Evolutionary conservation across 495 filamentous ascomycete species (phyloP).

Genomic region (Penicillium longicatenatum): DNA sequence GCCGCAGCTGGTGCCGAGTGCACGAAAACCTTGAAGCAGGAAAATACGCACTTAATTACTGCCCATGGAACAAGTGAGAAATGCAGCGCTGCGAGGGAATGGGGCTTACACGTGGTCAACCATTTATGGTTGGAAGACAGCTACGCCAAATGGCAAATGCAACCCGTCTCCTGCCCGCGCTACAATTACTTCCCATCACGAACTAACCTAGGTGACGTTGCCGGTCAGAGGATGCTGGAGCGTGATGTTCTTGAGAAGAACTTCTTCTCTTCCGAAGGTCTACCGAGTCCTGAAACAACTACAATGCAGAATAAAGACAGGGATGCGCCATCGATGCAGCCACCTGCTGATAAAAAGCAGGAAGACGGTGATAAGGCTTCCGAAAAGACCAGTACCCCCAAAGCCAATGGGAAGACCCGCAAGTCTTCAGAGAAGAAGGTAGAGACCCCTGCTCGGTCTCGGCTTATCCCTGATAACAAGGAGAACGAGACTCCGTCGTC

Average conservation of each 20-base stretch:
- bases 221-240: conserved; percentile 79
- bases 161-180: conserved; percentile 63
- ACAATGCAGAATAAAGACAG: conserved; percentile 41
- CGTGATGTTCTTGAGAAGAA: conserved; percentile 51
- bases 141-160: conserved; percentile 81
- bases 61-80: conserved; percentile 88
- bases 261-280: conserved; percentile 52
- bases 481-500: conserved; percentile 85
- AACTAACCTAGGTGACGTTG: conserved; percentile 90
- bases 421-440: conserved; percentile 32
- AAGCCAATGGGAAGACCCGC: conserved; percentile 30
- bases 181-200: conserved; percentile 82
- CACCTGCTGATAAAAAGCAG: conserved; percentile 19
- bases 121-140: conserved; percentile 98
- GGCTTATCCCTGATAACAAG: conserved; percentile 58
- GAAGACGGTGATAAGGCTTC: conserved; percentile 19
- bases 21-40: conserved; percentile 88
- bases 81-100: conserved; percentile 85
- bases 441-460: conserved; percentile 50
- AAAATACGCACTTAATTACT: conserved; percentile 94
- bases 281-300: conserved; percentile 24
- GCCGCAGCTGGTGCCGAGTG: conserved; percentile 79
- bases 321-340: conserved; percentile 29
- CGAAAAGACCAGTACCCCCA: conserved; percentile 30
- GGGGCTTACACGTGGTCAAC: conserved; percentile 87